Conservation (phyloP, 1,284 basidiomycete genomes). For the Golubevia sp. region DNA sequence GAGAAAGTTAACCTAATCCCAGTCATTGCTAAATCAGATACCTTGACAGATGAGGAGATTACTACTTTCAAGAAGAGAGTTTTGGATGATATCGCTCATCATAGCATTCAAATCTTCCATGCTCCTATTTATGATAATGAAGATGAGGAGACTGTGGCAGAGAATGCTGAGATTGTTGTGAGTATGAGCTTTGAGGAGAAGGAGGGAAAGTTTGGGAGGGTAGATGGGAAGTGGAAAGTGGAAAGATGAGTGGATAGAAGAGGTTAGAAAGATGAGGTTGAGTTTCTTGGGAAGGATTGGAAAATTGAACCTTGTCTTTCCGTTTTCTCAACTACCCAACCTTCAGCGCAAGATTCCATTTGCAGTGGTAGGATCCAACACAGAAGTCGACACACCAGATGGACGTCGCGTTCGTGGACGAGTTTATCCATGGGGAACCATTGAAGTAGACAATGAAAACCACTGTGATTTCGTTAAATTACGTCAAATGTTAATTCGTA, state of each 20-base stretch:
- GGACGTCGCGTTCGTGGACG: slow-evolving; percentile 55
- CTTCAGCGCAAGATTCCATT: slow-evolving; percentile 52
- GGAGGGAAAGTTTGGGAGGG: no score
- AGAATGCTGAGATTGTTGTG: slow-evolving; percentile 52
- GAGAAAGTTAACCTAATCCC: slow-evolving; percentile 59
- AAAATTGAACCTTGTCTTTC: not conserved
- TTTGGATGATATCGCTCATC: slow-evolving; percentile 54
- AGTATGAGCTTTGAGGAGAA: slow-evolving; percentile 3
- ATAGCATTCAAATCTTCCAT: slow-evolving; percentile 56
- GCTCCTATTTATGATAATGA: slow-evolving; percentile 52
- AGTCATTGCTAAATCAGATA: slow-evolving; percentile 60
- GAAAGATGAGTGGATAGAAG: no score
- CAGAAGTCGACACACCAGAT: slow-evolving; percentile 53
- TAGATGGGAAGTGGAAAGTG: no score
- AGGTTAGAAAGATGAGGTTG: no score
- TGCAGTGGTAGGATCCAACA: slow-evolving; percentile 55
- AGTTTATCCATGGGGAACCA: slow-evolving; percentile 58
- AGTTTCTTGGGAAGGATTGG: not conserved
- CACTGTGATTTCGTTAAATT: slow-evolving; percentile 62
- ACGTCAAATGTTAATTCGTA: slow-evolving; percentile 61
- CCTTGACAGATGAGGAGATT: slow-evolving; percentile 54
- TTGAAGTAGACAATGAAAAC: slow-evolving; percentile 60
- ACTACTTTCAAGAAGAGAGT: slow-evolving; percentile 52
- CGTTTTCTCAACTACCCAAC: not conserved
- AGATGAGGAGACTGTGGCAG: slow-evolving; percentile 56